phyloP scores from a whole-genome alignment of 305 asterid species.

The Coffea humblotiana region DNA sequence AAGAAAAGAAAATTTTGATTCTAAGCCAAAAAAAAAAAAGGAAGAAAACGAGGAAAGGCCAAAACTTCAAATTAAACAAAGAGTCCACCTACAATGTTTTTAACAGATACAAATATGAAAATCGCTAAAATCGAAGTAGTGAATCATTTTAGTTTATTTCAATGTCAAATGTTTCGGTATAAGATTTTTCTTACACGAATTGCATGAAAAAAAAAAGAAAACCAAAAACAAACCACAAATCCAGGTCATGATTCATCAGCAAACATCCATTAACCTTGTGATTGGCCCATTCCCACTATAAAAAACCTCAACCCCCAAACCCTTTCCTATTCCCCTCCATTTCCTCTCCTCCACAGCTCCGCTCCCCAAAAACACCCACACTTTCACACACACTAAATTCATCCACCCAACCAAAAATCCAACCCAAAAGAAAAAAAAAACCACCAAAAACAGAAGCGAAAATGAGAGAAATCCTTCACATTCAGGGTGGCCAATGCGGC shows the following conservation, averaged over 20 bases:
- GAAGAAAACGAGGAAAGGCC: no score
- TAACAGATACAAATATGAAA: no score
- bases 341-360: conserved; percentile 7
- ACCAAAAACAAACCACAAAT: background rate
- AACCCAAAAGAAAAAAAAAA: no score
- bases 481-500: conserved; percentile 55
- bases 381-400: background rate
- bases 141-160: no score
- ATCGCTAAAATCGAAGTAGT: no score
- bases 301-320: background rate
- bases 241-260: background rate
- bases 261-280: background rate
- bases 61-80: no score
- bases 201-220: background rate
- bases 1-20: no score
- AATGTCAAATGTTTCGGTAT: no score
- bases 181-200: no score
- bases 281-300: background rate
- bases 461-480: conserved; percentile 56
- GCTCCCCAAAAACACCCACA: background rate
- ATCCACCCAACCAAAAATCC: no score
- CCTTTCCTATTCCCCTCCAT: background rate
- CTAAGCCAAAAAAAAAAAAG: no score
- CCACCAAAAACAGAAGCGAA: background rate
- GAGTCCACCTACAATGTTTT: no score